Evolutionary conservation across 345 rosid genomes (phyloP).

Genomic region (Aegle marmelos): DNA sequence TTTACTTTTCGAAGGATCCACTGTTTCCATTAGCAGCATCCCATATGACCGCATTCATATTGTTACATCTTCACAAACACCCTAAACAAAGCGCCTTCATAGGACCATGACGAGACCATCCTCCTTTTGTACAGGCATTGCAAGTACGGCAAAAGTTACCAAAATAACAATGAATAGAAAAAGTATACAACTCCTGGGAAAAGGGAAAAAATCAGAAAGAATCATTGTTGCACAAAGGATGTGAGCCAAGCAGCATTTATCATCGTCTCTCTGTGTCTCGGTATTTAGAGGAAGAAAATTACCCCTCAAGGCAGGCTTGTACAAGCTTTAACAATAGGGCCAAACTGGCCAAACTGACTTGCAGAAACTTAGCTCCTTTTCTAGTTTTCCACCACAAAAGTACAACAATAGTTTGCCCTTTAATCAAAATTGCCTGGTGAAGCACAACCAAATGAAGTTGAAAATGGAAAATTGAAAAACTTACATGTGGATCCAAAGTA

Average conservation of each 20-base stretch:
- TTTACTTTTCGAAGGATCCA: neutral
- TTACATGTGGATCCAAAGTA: conserved; percentile 25
- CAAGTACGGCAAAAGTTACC: neutral
- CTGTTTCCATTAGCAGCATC: neutral
- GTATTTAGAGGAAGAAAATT: neutral
- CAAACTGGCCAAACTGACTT: conserved; percentile 1
- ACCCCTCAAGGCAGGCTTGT: neutral
- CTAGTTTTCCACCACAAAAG: neutral
- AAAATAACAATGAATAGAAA: neutral
- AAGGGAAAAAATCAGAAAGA: neutral
- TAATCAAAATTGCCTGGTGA: conserved; percentile 29
- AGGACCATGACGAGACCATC: neutral
- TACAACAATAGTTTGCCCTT: conserved; percentile 20
- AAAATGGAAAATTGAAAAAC: conserved; percentile 12
- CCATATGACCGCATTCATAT: neutral
- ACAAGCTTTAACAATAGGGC: conserved; percentile 1
- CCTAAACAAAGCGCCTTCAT: neutral
- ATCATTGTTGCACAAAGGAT: neutral
- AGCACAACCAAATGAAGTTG: conserved; percentile 14
- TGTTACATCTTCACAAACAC: neutral
- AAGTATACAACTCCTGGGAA: neutral
- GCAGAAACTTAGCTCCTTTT: conserved; percentile 13
- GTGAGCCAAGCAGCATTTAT: neutral
- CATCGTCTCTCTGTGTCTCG: neutral
- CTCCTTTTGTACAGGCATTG: neutral